Base-by-base conservation (phyloP, 1,284 basidiomycete species). In the Stygiomarasmius scandens region DNA sequence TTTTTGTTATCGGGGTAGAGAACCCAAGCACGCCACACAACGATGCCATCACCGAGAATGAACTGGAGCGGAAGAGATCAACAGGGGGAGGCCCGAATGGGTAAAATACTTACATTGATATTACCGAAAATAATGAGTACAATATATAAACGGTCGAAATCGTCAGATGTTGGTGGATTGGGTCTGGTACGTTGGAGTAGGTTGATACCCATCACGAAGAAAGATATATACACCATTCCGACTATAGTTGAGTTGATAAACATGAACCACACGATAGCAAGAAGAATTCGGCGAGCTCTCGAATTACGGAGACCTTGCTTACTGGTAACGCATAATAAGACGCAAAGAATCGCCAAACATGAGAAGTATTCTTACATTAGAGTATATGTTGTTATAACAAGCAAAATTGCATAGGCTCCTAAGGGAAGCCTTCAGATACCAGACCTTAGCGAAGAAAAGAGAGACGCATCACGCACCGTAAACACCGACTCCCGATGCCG, bases 21-120 rank as follows among this genome's bases (percentile, higher is more conserved):
- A 8, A 49, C 32, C 48, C 48, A 49, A 6, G 48, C 48, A 2
- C 48, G 48, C 48, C 48, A 49, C n/a, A 49, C 48, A 27, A 49
- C 48, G 12, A 49, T 49, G 11, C 20, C 48, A 19, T 49, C 48
- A 29, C 48, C 22, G 48, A 49, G 48, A 29, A 49, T 49, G n/a
- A 23, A 49, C 48, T 49, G 16, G 3, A 27, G 29, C 27, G 4
- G n/a, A n/a, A n/a, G n/a, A 24, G 12, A 20, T 49, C 27, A 49
- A 24, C 25, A 41, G n/a, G 12, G 32, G n/a, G 8, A 32, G 12
- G 8, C 38, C 11, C n/a, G 14, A 16, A 41, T 12, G 38, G 11
- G 16, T 41, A 20, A 2, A 25, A 2, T 16, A n/a, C 32, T 19
- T 8, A 41, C 29, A 38, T 41, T 41, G 38, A 38, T 3, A n/a